Percentiles rank a stretch among this genome's conserved stretches.
Conservation (phyloP, 2,329 filamentous ascomycete genomes). For the Penicillium sp. region DNA sequence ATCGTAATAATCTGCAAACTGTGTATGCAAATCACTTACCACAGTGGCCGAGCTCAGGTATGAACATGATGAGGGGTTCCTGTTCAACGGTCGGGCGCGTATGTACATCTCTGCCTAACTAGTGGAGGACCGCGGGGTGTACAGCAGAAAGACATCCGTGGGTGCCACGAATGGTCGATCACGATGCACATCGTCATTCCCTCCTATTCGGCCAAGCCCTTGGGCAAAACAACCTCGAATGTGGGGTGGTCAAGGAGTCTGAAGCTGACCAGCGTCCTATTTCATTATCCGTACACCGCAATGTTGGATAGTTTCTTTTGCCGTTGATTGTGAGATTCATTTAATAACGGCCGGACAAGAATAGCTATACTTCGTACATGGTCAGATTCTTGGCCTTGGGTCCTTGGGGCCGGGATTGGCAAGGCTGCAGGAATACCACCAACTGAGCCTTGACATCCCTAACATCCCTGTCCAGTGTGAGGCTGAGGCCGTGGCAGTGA, state of each 20-base stretch:
- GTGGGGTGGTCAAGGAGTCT: constrained; percentile 3
- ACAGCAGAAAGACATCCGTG: constrained; percentile 7
- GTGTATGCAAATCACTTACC: neutral
- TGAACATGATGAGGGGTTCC: constrained; percentile 9
- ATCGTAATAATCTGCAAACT: neutral
- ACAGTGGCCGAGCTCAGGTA: neutral
- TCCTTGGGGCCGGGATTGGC: neutral
- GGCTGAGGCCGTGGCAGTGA: constrained; percentile 38
- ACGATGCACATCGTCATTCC: constrained; percentile 24
- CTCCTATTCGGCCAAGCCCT: constrained; percentile 18
- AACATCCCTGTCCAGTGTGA: constrained; percentile 16
- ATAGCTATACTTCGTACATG: constrained; percentile 13
- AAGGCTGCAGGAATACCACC: constrained; percentile 8
- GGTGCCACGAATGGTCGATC: constrained; percentile 26
- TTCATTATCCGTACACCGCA: neutral
- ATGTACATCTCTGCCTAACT: constrained; percentile 16
- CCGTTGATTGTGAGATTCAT: neutral
- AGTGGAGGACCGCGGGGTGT: constrained; percentile 2
- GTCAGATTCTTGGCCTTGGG: constrained; percentile 15
- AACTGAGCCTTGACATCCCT: neutral
- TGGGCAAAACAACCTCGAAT: neutral
- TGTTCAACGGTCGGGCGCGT: constrained; percentile 18
- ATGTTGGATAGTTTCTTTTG: neutral
- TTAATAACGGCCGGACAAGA: neutral
- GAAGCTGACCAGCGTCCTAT: neutral